These are phyloP conservation scores for Nannizzia gypsea DNA, from an alignment of 2,329 filamentous ascomycete genomes.

Conservation along the genomic window DNA sequence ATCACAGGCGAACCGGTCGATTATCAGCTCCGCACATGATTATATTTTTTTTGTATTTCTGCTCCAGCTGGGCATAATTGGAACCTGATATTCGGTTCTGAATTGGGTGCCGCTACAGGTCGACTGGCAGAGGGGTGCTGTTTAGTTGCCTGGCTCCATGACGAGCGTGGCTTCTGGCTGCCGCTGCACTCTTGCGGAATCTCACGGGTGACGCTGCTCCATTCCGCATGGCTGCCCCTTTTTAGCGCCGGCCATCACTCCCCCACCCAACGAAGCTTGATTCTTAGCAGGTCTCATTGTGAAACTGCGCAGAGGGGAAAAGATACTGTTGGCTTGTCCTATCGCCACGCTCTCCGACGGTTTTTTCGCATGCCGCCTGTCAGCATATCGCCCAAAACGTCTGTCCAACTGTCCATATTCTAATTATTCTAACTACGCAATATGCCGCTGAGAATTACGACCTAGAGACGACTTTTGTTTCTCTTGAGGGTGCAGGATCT, in stretches of 20 bases:
- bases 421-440: neutral
- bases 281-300: conserved; percentile 1
- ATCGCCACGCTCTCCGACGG: neutral
- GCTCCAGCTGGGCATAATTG: neutral
- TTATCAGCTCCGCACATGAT: neutral
- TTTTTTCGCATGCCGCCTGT: neutral
- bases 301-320: neutral
- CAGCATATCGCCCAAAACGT: neutral
- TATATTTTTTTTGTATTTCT: neutral
- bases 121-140: no score
- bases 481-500: neutral
- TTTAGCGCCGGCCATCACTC: conserved; percentile 1
- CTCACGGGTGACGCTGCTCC: neutral
- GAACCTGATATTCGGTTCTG: neutral
- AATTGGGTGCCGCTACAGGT: neutral
- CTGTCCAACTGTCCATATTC: neutral
- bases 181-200: neutral
- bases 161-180: neutral
- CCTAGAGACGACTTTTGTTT: neutral
- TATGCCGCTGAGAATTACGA: neutral
- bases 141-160: neutral
- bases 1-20: neutral
- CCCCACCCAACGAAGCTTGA: neutral
- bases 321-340: neutral
- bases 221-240: neutral